phyloP scores from a whole-genome alignment of 2,329 filamentous ascomycete genomes.

The Aspergillus ustus region DNA sequence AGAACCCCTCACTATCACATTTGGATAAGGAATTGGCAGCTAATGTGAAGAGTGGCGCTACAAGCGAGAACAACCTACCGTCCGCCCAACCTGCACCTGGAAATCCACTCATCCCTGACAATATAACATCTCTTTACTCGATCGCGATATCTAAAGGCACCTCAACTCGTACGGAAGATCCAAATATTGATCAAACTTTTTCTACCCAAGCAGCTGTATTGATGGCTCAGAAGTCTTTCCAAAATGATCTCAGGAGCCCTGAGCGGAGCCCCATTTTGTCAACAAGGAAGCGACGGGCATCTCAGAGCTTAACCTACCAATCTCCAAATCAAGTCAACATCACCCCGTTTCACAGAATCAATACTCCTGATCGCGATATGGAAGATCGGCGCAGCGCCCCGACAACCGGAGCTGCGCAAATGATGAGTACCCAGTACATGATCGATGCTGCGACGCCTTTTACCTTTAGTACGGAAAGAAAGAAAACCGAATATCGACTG shows the following conservation, averaged over 20 bases:
- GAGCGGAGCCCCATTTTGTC: conserved; percentile 21
- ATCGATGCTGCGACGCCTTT: conserved; percentile 48
- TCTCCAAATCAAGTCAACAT: conserved; percentile 27
- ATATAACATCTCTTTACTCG: conserved; percentile 44
- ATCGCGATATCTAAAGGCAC: conserved; percentile 38
- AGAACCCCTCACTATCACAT: conserved; percentile 21
- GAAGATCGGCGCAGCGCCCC: conserved; percentile 9
- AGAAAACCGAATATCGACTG: conserved; percentile 24
- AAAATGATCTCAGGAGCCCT: conserved; percentile 42
- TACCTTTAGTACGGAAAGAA: conserved; percentile 39
- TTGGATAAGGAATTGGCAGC: conserved; percentile 14
- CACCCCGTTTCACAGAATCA: conserved; percentile 37
- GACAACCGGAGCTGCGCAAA: conserved; percentile 26
- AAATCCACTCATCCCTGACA: conserved; percentile 34
- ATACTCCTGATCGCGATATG: conserved; percentile 16
- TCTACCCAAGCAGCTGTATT: conserved; percentile 48
- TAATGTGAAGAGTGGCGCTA: conserved; percentile 24
- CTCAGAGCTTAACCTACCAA: conserved; percentile 18
- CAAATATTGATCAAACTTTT: conserved; percentile 37
- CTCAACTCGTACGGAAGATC: conserved; percentile 25
- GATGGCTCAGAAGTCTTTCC: conserved; percentile 45
- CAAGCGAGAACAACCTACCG: conserved; percentile 36
- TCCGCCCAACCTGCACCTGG: conserved; percentile 44
- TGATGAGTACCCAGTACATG: conserved; percentile 47
- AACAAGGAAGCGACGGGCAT: conserved; percentile 19